Base-by-base conservation (phyloP, 2,329 filamentous ascomycete species). In the Aspergillus persii region DNA sequence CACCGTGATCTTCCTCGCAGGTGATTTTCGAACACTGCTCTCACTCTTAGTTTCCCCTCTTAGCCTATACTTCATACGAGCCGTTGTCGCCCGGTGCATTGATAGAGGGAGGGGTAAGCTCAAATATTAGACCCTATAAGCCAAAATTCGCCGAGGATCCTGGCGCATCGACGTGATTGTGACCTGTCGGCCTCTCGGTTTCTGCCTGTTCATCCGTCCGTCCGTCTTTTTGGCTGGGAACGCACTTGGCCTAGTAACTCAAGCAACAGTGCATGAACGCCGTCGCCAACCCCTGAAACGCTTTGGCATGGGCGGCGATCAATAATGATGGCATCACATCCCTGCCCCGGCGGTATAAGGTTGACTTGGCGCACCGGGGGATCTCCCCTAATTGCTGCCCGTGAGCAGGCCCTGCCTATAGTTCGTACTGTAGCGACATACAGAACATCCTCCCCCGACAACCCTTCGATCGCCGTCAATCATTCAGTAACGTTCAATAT, bases 41-140 rank as follows among this genome's bases (percentile, higher is more conserved):
- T 53, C n/a, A n/a, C 4, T 41, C 36, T 15, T 11, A 8, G 8
- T 9, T 33, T 33, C 3, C 15, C 36, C 36, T 41, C 15, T 41
- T 41, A 41, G 15, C 15, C 6, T n/a, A 12, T 12, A 41, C 15
- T n/a, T 41, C 36, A 12, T 39, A 58, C 62, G 61, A 63, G 63
- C 66, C 65, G 65, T 68, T 69, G 54, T 57, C 56, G 53, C 55
- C 50, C 50, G 57, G 60, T 36, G 36, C 36, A 41, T 15, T 6
- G 36, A 12, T 41, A 41, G 36, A 41, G 4, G 18, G 56, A 61
- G 29, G 12, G 46, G 53, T 64, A 23, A 23, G 64, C 64, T 63
- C 66, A 69, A 71, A 68, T 70, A 62, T 67, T 59, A 61, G 61
- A 60, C 55, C 15, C 57, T 52, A 60, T 59, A 56, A 41, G 48